Conservation (phyloP, 805 yeast species). For the Blastobotrys peoriensis region DNA sequence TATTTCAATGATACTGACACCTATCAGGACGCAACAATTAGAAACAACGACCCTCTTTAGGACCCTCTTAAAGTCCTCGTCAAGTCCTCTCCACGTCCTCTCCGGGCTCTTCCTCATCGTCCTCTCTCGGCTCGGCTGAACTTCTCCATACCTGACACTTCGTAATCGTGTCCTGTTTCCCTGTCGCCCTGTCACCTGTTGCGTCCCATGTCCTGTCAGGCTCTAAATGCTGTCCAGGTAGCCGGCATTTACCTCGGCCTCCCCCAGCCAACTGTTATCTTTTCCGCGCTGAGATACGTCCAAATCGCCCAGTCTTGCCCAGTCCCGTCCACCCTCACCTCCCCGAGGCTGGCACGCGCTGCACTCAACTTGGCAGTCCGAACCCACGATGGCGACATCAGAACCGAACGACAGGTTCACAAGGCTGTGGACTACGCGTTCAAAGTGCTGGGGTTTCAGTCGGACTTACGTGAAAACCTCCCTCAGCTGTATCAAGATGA, state of each 20-base stretch:
- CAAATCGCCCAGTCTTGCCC: neutral
- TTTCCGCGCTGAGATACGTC: neutral
- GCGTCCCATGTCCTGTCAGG: too few relatives aligned
- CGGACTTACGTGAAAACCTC: neutral
- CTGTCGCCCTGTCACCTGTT: too few relatives aligned
- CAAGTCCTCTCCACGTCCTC: too few relatives aligned
- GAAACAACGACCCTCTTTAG: too few relatives aligned
- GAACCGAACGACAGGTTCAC: neutral
- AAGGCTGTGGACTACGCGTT: neutral
- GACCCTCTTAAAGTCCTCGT: too few relatives aligned
- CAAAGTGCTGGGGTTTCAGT: neutral
- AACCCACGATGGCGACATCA: neutral
- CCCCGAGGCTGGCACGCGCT: neutral
- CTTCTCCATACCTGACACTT: too few relatives aligned
- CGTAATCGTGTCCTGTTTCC: too few relatives aligned
- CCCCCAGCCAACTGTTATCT: conserved; percentile 2
- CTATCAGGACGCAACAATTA: too few relatives aligned
- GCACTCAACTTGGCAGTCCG: neutral
- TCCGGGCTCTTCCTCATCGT: too few relatives aligned
- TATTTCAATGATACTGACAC: too few relatives aligned
- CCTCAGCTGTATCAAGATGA: neutral
- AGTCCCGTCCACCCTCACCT: neutral
- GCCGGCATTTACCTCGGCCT: conserved; percentile 9
- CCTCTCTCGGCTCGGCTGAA: too few relatives aligned
- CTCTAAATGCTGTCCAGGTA: conserved; percentile 4